Base-by-base conservation (phyloP, 78 protist species). In the Chrysochromulina parva region DNA sequence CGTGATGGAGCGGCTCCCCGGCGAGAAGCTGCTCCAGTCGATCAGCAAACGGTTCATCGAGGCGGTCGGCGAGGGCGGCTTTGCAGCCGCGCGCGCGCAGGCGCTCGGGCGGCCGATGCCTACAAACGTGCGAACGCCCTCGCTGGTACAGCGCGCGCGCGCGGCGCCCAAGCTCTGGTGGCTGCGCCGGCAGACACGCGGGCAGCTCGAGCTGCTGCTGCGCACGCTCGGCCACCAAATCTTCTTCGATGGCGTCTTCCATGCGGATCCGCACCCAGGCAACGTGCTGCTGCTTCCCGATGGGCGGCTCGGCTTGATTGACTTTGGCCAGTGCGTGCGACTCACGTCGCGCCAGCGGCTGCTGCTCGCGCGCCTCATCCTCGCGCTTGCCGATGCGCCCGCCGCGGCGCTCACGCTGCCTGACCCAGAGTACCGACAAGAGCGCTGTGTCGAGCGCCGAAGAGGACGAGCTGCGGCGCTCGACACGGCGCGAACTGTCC, bases 181-280 rank as follows among this genome's bases (percentile, higher is more conserved):
- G 19, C 4, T 87, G 6, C 57, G 71, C 57, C 73, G 50, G 20
- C 17, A 10, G 58, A 11, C 38, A 11, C 76, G 57, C n/a, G 48
- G 47, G 24, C 65, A 1, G 48, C 90, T 87, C 5, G 47, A 17
- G 84, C 9, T 20, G 52, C 89, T 92, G 47, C 7, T 87, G 59
- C 38, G 52, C n/a, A 91, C 81, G 67, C 94, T 85, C 54, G 94
- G 90, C 22, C 74, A 88, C 38, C 90, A 92, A 86, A 48, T 92
- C 13, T 48, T 92, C 53, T 0, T 10, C 28, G 81, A 74, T 82
- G 94, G 94, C 65, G 14, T 13, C 59, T 88, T 92, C 84, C 85
- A 92, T 47, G 94, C 90, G 20, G 94, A 92, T 69, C 92, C 92
- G 47, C 94, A 92, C 73, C 91, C 91, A 26, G 94, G 94, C 38